Base-by-base conservation (phyloP, 352 stramenopile species). In the Pythium chondricola region DNA sequence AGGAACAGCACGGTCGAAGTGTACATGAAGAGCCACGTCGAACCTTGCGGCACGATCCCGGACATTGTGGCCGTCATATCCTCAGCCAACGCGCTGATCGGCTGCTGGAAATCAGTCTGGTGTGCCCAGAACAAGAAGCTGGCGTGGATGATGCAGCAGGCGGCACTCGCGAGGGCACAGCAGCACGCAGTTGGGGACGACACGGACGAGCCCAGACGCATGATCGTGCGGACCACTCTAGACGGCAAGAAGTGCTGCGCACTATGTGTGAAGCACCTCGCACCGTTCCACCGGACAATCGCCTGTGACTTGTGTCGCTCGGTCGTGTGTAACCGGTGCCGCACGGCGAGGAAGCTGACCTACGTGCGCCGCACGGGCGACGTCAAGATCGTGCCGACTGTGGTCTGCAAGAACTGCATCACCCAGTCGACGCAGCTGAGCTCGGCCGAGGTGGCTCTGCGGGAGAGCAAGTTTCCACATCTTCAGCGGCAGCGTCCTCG, bases 21-120 rank as follows among this genome's bases (percentile, higher is more conserved):
- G 33, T 81, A 74, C 35, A 63, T 75, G 38, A 65, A 61, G 16
- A 65, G 58, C 16, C 68, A 63, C 30, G 65, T 79, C 26, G 67
- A 81, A 52, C 33, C 62, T 37, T 24, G 63, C 39, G 37, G 56
- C 56, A 56, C 26, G 13, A 30, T 62, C 6, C 32, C 39, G 2
- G 32, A 56, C 7, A 6, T 31, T 11, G 43, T 64, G 7, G 46
- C 56, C 4, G 18, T 61, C 24, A 47, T 48, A 10, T 62, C 52
- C 10, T 47, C 56, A 5, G 56, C 52, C 6, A 38, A 42, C 7
- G 49, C 35, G 13, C 32, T 66, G 14, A 56, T 66, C 25, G 52
- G 29, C 20, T 66, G 46, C 43, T 59, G 46, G 48, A 64, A 64
- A 30, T 43, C 31, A 20, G 46, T 55, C 8, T 42, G 37, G 17